phyloP scores from a whole-genome alignment of 768 basidiomycete genomes.

The Suillus weaverae region DNA sequence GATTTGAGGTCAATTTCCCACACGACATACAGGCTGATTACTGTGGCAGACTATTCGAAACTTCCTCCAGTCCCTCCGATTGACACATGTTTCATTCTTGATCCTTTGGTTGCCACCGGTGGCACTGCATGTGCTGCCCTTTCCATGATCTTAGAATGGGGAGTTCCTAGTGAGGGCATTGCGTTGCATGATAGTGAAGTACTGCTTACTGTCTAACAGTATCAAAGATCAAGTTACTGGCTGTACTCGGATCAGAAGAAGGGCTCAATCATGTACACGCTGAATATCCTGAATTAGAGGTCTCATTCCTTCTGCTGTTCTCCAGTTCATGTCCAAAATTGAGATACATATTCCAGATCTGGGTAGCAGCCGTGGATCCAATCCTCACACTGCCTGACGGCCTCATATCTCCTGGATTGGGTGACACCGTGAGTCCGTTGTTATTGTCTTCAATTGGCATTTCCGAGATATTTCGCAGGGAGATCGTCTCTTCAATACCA shows the following conservation, averaged over 20 bases:
- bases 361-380: conserved; percentile 81
- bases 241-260: conserved; percentile 73
- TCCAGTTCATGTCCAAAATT: conserved; percentile 1
- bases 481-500: conserved; percentile 81
- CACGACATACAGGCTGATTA: neutral
- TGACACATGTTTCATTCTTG: conserved; percentile 84
- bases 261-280: conserved; percentile 68
- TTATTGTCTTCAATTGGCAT: neutral
- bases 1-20: conserved; percentile 17
- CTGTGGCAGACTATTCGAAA: conserved; percentile 81
- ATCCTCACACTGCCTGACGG: conserved; percentile 72
- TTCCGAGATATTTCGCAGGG: conserved; percentile 48
- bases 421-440: conserved; percentile 70
- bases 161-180: conserved; percentile 56
- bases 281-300: conserved; percentile 81
- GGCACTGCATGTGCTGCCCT: conserved; percentile 89
- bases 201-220: conserved; percentile 37
- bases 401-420: conserved; percentile 85
- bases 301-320: conserved; percentile 22
- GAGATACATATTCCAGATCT: conserved; percentile 54
- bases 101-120: conserved; percentile 93
- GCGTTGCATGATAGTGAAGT: neutral
- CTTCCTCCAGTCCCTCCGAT: conserved; percentile 73
- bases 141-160: conserved; percentile 84
- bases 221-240: conserved; percentile 76